Base-by-base conservation (phyloP, 345 rosid genomes). In the Acer negundo region DNA sequence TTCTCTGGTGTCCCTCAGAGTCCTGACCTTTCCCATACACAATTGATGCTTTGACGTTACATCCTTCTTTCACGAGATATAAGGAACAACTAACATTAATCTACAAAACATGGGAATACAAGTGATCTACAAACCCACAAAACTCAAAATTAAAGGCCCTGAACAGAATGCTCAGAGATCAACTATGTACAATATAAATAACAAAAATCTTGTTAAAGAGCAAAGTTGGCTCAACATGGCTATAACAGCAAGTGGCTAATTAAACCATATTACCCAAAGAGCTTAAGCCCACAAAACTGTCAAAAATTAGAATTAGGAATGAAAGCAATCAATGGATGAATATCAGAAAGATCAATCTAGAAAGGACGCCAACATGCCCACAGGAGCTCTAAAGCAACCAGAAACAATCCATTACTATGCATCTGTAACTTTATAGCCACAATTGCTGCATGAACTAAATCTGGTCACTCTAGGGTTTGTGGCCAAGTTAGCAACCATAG, bases 301-400 rank as follows among this genome's bases (percentile, higher is more conserved):
- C 63, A 47, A 62, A 70, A 40, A 11, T 9, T 23, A 77, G 26
- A 59, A 66, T 53, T 24, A 61, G 65, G 78, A 40, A 73, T 42
- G 62, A 77, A 69, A 26, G 63, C 69, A 51, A 69, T 62, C 74
- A 10, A 46, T 51, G 17, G 24, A 26, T 31, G 56, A 70, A 82
- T 42, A 75, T 62, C 72, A 23, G 68, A 55, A 51, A 74, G 72
- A 74, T 74, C 62, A 70, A 69, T 64, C 53, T 58, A 62, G 16
- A 16, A 69, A 51, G 8, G 73, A 72, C 13, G 69, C 82, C 51
- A 65, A 66, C 80, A 69, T 19, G 70, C 31, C 73, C 77, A 75
- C 82, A 71, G 19, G 23, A 82, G 17, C 82, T 74, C 82, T 72
- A 75, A 71, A 79, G 82, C 82, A 79, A 82, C 82, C 82, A 72